A percentile compares a stretch with the other conserved stretches of the same genome.
These are phyloP conservation scores for Polygonum maritimum DNA, from an alignment of 148 eudicot species.

Conservation along the genomic window DNA sequence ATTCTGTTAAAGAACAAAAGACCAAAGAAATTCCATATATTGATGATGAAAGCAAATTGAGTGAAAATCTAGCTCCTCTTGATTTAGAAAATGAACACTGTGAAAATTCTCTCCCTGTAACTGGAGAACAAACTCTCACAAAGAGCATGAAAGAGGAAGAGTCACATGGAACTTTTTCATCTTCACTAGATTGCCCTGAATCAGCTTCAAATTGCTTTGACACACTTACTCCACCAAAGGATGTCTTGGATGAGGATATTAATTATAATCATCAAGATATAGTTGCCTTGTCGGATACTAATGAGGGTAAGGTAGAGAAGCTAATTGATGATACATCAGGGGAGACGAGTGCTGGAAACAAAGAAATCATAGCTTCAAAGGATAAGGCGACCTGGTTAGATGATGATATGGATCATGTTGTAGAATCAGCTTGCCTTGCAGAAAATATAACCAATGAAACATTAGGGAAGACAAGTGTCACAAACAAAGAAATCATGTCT, in stretches of 20 bases:
- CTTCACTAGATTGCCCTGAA: constrained; percentile 22
- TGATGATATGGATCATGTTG: neutral
- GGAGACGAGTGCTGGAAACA: constrained; percentile 24
- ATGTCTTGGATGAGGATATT: constrained; percentile 17
- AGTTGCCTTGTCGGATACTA: neutral
- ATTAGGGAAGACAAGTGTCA: constrained; percentile 19
- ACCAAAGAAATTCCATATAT: constrained; percentile 14
- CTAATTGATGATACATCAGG: constrained; percentile 19
- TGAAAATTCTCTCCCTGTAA: constrained; percentile 21
- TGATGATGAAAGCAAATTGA: constrained; percentile 18
- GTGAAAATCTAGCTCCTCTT: constrained; percentile 12
- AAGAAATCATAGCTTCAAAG: constrained; percentile 29
- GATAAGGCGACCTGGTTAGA: constrained; percentile 46
- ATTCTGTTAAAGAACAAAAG: neutral
- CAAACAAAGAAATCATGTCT: constrained; percentile 30
- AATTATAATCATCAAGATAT: constrained; percentile 10
- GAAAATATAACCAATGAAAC: constrained; percentile 21
- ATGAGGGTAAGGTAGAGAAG: constrained; percentile 13
- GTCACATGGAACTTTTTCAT: constrained; percentile 16
- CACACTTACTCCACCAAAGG: constrained; percentile 14
- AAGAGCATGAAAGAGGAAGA: constrained; percentile 17
- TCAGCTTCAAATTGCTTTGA: constrained; percentile 19
- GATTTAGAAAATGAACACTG: constrained; percentile 20
- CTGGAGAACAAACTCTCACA: constrained; percentile 20
- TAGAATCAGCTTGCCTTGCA: constrained; percentile 12